Conservation (phyloP, 768 basidiomycete species). For the Exidia glandulosa region DNA sequence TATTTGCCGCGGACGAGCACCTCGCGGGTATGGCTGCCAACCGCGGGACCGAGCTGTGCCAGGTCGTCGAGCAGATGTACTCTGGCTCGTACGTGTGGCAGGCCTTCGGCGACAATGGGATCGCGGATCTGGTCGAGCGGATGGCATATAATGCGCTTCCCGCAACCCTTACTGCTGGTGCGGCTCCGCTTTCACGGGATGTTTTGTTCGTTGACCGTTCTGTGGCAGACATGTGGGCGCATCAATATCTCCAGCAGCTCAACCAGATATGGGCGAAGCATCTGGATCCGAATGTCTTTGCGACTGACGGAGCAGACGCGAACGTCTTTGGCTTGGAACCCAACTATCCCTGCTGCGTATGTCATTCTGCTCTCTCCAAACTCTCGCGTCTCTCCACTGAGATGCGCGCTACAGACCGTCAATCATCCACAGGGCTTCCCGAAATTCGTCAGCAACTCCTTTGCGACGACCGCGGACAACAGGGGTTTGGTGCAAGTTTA, state of each 20-base stretch:
- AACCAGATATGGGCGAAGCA: constrained; percentile 47
- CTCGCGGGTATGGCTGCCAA: constrained; percentile 42
- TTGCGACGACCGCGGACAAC: constrained; percentile 37
- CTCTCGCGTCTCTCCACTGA: not conserved
- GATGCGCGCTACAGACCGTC: not conserved
- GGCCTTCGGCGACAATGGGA: constrained; percentile 43
- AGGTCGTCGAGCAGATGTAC: constrained; percentile 14
- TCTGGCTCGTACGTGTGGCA: constrained; percentile 47
- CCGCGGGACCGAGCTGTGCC: constrained; percentile 45
- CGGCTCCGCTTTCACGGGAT: not conserved
- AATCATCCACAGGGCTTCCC: constrained; percentile 25
- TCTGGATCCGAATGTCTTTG: constrained; percentile 46
- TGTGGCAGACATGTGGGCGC: constrained; percentile 41
- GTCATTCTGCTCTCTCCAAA: not conserved
- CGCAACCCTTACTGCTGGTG: constrained; percentile 36
- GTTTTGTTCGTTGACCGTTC: not conserved
- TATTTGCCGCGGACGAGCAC: constrained; percentile 47
- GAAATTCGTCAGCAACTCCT: constrained; percentile 42
- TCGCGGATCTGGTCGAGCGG: constrained; percentile 38
- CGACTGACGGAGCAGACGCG: constrained; percentile 40
- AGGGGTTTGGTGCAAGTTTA: constrained; percentile 36
- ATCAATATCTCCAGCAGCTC: constrained; percentile 48
- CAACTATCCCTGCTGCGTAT: not conserved
- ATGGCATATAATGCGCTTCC: constrained; percentile 44
- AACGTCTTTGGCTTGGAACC: constrained; percentile 35